Base-by-base conservation (phyloP, 176 grass and related monocot genomes). In the Oryza rufipogon region DNA sequence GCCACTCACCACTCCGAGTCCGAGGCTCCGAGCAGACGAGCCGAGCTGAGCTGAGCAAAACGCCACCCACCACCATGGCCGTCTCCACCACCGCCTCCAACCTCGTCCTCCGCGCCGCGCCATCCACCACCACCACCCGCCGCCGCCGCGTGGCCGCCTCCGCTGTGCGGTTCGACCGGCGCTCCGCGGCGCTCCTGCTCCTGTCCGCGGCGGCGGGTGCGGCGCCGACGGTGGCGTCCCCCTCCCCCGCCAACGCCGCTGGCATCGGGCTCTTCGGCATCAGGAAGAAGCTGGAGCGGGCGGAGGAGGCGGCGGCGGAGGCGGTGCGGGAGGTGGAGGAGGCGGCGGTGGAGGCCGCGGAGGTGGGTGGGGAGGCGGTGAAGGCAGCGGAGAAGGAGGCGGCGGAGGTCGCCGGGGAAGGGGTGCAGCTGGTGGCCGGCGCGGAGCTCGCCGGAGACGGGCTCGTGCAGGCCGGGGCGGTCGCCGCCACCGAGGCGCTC, bases 191-290 rank as follows among this genome's bases (percentile, higher is more conserved):
- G 34, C 90, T 92, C 38, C 88, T 97, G 60, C 88, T 97, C 33
- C 84, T 97, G 38, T 80, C 89, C 8, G 74, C 88, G 73, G 87
- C 86, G 6, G 70, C 68, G 22, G 74, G 87, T 68, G 85, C 86
- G 6, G 74, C 72, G 22, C 74, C 46, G 1, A 20, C 60, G 23
- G 41, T 4, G 26, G 22, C 66, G 28, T 61, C 75, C 3, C 41
- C 81, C 0, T 49, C 47, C 49, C 49, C 49, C 14, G 92, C 95
- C 39, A 68, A 85, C 64, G 90, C 94, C 2, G 84, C 54, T 4
- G 63, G 88, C 70, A 92, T 97, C 61, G 90, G 90, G 17, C 82
- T 97, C 1, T 97, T 97, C 76, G 95, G 95, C 60, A 87, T 97
- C 90, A 82, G 95, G 52, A 97, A 95, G 81, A 87, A 82, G 30